A percentile compares a stretch with the other conserved stretches of the same genome.
phyloP scores from a whole-genome alignment of 345 rosid species.

The Firmiana major region DNA sequence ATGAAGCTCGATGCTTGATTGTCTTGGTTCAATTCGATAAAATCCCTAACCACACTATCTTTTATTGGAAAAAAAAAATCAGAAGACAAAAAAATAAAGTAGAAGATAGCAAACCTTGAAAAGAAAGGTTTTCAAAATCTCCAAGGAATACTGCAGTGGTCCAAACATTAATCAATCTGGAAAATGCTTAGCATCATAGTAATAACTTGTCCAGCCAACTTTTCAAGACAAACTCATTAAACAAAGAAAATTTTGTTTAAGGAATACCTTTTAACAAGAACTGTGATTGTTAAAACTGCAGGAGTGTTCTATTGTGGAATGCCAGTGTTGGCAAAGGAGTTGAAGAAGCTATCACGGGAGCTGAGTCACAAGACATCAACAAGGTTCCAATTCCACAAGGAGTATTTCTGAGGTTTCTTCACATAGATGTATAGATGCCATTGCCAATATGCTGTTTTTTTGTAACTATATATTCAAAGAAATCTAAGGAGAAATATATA shows the following conservation, averaged over 20 bases:
- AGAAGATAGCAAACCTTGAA: not conserved
- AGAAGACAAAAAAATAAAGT: not conserved
- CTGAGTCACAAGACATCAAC: slow-evolving; percentile 73
- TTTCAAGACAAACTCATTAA: no score
- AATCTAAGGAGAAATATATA: not conserved
- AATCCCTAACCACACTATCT: not conserved
- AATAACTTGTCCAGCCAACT: not conserved
- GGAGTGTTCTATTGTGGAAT: slow-evolving; percentile 88
- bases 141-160: no score
- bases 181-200: not conserved
- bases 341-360: slow-evolving; percentile 64
- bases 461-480: slow-evolving; percentile 22
- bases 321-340: slow-evolving; percentile 80
- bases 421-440: not conserved
- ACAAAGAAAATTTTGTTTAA: not conserved
- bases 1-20: no score
- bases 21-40: no score
- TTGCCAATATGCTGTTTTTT: not conserved
- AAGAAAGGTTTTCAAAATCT: not conserved
- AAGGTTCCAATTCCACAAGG: slow-evolving; percentile 86
- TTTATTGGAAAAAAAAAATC: not conserved
- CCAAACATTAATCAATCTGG: not conserved
- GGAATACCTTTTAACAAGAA: not conserved
- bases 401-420: slow-evolving; percentile 52
- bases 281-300: slow-evolving; percentile 29